Evolutionary conservation across 148 eudicot species (phyloP).

Genomic region (Hydrangea macrophylla): DNA sequence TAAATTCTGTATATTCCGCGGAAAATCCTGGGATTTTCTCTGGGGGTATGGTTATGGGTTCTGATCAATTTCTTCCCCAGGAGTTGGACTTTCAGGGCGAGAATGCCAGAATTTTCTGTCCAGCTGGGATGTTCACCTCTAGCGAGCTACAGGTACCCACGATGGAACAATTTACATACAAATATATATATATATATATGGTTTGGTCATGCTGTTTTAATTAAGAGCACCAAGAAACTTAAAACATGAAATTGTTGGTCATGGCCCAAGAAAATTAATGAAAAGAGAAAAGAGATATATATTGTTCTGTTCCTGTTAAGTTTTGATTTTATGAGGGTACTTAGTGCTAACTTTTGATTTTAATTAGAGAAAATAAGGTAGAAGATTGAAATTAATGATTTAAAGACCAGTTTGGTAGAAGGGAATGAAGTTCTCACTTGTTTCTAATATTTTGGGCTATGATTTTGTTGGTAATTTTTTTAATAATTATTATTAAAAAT

Average conservation of each 20-base stretch:
- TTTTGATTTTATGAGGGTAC: background rate
- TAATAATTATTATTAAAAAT: background rate
- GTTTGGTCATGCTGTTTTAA: too few species aligned
- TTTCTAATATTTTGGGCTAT: background rate
- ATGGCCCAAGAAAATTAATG: too few species aligned
- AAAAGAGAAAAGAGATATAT: too few species aligned
- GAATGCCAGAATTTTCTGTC: slow-evolving; percentile 46
- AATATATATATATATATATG: too few species aligned
- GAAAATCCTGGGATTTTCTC: slow-evolving; percentile 42
- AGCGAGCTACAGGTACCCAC: slow-evolving; percentile 52
- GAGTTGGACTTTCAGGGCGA: slow-evolving; percentile 72
- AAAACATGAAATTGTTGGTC: background rate
- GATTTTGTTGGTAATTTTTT: background rate
- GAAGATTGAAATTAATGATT: background rate
- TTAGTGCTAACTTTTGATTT: background rate
- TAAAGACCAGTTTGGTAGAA: background rate
- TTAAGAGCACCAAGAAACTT: background rate
- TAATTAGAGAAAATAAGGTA: background rate
- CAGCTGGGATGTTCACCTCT: slow-evolving; percentile 36
- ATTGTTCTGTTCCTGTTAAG: background rate
- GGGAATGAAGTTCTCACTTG: background rate
- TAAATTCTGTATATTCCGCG: slow-evolving; percentile 25
- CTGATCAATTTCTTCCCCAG: slow-evolving; percentile 45
- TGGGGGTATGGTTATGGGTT: slow-evolving; percentile 29
- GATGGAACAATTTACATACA: too few species aligned